Conservation (phyloP, 73 alveolate species). For the Paramecium sexaurelia region DNA sequence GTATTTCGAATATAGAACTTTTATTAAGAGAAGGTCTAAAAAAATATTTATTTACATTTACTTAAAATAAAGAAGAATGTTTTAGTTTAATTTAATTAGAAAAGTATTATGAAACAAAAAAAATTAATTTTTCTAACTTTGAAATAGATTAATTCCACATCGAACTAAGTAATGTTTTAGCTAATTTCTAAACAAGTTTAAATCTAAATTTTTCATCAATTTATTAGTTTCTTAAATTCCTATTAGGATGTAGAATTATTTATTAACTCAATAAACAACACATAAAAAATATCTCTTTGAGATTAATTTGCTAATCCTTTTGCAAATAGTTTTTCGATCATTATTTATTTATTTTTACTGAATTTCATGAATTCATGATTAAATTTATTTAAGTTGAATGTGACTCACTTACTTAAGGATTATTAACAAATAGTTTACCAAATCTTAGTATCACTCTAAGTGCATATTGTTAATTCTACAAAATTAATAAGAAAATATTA, state of each 20-base stretch:
- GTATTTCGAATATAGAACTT: background rate
- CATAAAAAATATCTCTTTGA: background rate
- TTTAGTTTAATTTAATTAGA: background rate
- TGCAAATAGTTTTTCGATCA: background rate
- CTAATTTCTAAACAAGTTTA: background rate
- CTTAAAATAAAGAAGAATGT: constrained; percentile 12
- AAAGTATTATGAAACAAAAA: background rate
- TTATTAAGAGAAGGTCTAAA: background rate
- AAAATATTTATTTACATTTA: background rate
- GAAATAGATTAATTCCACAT: background rate
- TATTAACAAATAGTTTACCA: background rate
- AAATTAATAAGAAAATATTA: background rate
- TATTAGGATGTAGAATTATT: background rate
- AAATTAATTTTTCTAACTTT: background rate
- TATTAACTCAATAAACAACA: background rate
- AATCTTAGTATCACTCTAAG: background rate
- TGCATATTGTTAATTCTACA: background rate
- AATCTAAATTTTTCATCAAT: background rate
- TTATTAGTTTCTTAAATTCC: background rate
- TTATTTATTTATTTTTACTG: background rate
- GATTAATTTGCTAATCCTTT: background rate
- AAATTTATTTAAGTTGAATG: background rate
- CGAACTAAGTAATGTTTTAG: background rate
- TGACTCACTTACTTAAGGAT: background rate
- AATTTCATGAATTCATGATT: constrained; percentile 2